Evolutionary conservation across 352 stramenopile genomes (phyloP), one percentile per base, ranked within the genome.

Genomic region (Pythium myriotylum): DNA sequence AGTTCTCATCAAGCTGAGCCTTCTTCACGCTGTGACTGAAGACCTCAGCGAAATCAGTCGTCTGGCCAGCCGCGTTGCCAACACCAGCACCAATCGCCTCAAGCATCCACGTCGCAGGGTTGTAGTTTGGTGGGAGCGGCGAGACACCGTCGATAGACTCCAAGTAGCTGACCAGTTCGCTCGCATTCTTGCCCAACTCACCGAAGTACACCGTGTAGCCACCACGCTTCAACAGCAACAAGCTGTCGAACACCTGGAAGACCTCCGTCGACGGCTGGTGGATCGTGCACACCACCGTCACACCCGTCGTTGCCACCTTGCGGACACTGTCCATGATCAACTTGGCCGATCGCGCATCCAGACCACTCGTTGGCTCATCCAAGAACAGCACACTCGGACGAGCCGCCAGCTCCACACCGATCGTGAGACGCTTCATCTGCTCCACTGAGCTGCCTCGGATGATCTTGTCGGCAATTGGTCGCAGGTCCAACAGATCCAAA

Each of bases 341-440:
- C n/a, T n/a, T n/a, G n/a, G n/a, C n/a, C n/a, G n/a, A n/a, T n/a
- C n/a, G n/a, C n/a, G n/a, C n/a, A 61, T 97, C 92, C 7, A 97
- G 58, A 26, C 91, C 91, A 50, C 70, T 89, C 41, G 85, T 97
- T 3, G 88, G 89, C 45, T 89, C 77, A 24, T 89, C 81, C 33
- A 89, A 53, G 67, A 98, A 97, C 0, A 97, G 33, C 22, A 96
- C 59, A 26, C 72, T 77, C n/a, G 90, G 77, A 24, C 88, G 79
- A 3, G 81, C 81, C 2, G 92, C 84, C 37, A 98, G 68, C 50
- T 97, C 92, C 10, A 97, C 84, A 35, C 81, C 92, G 26, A 97
- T 89, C 39, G 70, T 79, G 5, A 82, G 40, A 32, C 73, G 70
- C 60, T 82, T 82, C 52, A 70, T 29, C 46, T 75, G 66, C 61